Base-by-base conservation (phyloP, 2,329 filamentous ascomycete species). In the Colletotrichum spaethianum region DNA sequence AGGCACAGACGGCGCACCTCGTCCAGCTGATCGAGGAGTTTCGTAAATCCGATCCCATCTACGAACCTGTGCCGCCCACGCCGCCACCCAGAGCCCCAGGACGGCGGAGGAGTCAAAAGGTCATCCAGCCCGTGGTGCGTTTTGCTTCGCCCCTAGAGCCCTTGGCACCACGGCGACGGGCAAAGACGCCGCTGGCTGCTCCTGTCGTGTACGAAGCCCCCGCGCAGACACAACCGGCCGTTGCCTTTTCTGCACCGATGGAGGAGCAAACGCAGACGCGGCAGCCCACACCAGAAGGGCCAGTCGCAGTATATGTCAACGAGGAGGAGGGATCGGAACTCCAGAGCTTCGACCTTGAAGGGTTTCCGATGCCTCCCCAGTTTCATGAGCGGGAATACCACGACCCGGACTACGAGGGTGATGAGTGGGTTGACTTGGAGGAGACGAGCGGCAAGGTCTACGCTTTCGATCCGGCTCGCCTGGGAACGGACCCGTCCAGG, bases 371-470 rank as follows among this genome's bases (percentile, higher is more conserved):
- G 70, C 53, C 70, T 18, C 65, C 66, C 18, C 40, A 59, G 4
- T 72, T 72, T 77, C 76, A 48, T 75, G 80, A 44, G 65, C 70
- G 28, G 73, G 74, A 18, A 53, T 73, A 38, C 74, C 67, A 55
- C 61, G 73, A 20, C 61, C 62, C 36, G 67, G 70, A 31, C 61
- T 73, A 9, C 46, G 63, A 53, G 73, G 67, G 70, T n/a, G 77
- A 79, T 31, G 79, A 80, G 18, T 74, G 75, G 63, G 78, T 80
- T 28, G 73, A 76, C 12, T 76, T 79, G 44, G 79, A 80, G 33
- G 72, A 73, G 14, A 64, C 69, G 18, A 56, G 65, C 11, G 70
- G 63, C 28, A 78, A 78, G 46, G 79, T 81, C 20, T 73, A 72
- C 20, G 79, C 80, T 38, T 69, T 73, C 26, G 72, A 76, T 26